Base-by-base conservation (phyloP, 106 monocot species). In the Vanilla planifolia region DNA sequence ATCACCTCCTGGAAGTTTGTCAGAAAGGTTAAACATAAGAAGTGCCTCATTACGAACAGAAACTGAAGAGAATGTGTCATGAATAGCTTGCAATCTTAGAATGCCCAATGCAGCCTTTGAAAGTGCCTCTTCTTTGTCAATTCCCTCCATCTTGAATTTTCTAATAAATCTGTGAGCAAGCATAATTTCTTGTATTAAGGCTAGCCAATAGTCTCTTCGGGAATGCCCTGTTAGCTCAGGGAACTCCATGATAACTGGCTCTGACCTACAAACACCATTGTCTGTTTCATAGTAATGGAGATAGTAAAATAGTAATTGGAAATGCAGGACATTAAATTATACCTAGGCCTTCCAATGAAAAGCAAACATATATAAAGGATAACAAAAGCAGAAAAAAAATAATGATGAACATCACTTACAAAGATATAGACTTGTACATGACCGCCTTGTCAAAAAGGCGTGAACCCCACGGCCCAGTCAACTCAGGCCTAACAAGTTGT, bases 371-470 rank as follows among this genome's bases (percentile, higher is more conserved):
- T 19, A n/a, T n/a, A n/a, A n/a, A n/a, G n/a, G n/a, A n/a, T n/a
- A n/a, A n/a, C 6, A 57, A 57, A 32, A 36, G 14, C 56, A 56
- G 35, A 57, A 36, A 17, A 35, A 4, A 17, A 32, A 55, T 5
- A 30, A 27, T 10, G 33, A 28, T 8, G 7, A n/a, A 56, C 29
- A 34, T 22, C 45, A 80, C 96, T 91, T 77, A 96, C 96, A 87
- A 64, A 16, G 73, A 70, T 53, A 52, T 59, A 13, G 96, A 87
- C 73, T 71, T 91, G 64, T 96, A 96, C 84, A 96, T 74, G 55
- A 96, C 86, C 19, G 81, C 96, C 66, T 91, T 96, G 72, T 96
- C 96, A 77, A 96, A 91, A 46, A 96, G 78, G 51, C 96, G 96
- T 59, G 91, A 79, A 64, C 96, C 91, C 96, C 86, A 96, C 52